Evolutionary conservation across 1,139 yeast species (phyloP), one percentile per base, ranked within the genome.

Genomic region (Kodamaea derodonti): DNA sequence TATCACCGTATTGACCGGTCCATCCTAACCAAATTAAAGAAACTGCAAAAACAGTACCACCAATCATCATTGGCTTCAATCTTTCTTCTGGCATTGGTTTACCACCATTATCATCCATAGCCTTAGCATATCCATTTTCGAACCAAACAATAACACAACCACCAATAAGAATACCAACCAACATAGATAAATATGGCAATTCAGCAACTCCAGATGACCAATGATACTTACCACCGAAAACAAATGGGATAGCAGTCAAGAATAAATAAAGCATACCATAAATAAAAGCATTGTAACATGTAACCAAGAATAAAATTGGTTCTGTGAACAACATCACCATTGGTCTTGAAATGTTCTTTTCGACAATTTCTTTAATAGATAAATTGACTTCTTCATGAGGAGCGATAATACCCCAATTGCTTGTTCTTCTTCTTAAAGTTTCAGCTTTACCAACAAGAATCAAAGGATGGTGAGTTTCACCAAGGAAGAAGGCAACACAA

Each of bases 11-110:
- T 48, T 76, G 72, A 50, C 95, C 95, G 2, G 87, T 66, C 95
- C 95, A 86, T 34, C 86, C 78, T 52, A 86, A 69, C 95, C 95
- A 85, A 49, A 87, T 70, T 40, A 87, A 66, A 34, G 95, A 95
- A 43, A 77, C 66, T 24, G 94, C 81, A 65, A 86, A 85, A 11
- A 72, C 55, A 38, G 84, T 45, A 22, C 80, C 78, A 20, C 95
- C 90, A 32, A 72, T 54, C 62, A 84, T 73, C 82, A 84, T 78
- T 14, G 90, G 80, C 8, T 80, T 78, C 42, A 88, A 64, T 60
- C 95, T 78, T 27, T 78, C 83, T 56, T 87, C 96, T 1, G 96
- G 95, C 9, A 80, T 70, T 12, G 83, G 80, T 43, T 69, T 72
- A 32, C 80, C 82, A 28, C 71, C 74, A 48, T 77, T 75, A 3